Conservation (phyloP, 768 basidiomycete species). For the Boletellus ananas region DNA sequence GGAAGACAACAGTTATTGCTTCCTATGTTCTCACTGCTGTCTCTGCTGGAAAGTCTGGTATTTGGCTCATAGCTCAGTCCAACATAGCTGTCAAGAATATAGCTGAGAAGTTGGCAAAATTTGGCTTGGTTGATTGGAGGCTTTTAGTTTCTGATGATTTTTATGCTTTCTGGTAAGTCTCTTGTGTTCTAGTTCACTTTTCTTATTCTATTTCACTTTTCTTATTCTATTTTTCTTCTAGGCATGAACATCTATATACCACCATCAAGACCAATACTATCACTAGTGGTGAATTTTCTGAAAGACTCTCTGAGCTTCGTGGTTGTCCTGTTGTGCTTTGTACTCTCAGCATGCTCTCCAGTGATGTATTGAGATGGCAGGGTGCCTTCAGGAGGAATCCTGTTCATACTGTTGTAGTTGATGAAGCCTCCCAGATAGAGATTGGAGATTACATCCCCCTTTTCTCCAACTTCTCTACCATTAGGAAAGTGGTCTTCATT, state of each 20-base stretch:
- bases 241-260: slow-evolving; percentile 79
- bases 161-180: slow-evolving; percentile 56
- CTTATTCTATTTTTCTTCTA: slow-evolving; percentile 27
- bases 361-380: slow-evolving; percentile 4
- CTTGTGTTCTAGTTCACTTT: background rate
- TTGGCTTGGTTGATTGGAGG: slow-evolving; percentile 53
- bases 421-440: slow-evolving; percentile 69
- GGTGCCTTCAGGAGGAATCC: slow-evolving; percentile 32
- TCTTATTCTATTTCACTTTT: slow-evolving; percentile 5
- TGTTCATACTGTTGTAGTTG: slow-evolving; percentile 50
- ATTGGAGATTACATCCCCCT: slow-evolving; percentile 48
- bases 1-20: slow-evolving; percentile 72
- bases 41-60: slow-evolving; percentile 39
- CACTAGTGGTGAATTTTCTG: slow-evolving; percentile 37
- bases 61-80: slow-evolving; percentile 82
- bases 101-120: slow-evolving; percentile 67
- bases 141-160: slow-evolving; percentile 74
- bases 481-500: slow-evolving; percentile 59
- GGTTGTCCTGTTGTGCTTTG: slow-evolving; percentile 63
- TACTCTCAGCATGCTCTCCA: slow-evolving; percentile 75
- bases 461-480: slow-evolving; percentile 29
- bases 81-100: slow-evolving; percentile 91
- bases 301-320: slow-evolving; percentile 30
- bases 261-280: slow-evolving; percentile 50
- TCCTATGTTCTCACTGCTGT: slow-evolving; percentile 52